phyloP scores from a whole-genome alignment of 208 protist genomes.

The Naegleria lovaniensis region DNA sequence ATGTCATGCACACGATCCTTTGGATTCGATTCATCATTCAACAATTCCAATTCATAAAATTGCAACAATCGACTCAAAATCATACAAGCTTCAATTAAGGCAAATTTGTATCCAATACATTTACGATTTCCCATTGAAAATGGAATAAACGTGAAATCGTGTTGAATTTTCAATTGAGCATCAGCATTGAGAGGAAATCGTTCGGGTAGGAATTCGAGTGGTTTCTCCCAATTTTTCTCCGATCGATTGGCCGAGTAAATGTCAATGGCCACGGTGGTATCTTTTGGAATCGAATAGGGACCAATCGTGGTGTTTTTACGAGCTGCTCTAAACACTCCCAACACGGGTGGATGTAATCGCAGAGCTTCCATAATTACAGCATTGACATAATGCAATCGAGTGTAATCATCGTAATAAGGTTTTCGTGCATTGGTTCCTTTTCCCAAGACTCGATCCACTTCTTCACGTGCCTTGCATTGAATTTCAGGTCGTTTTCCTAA shows the following conservation, averaged over 20 bases:
- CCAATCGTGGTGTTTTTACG: background rate
- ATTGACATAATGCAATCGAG: background rate
- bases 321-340: background rate
- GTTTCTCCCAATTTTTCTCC: background rate
- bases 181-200: background rate
- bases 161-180: background rate
- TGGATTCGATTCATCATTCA: background rate
- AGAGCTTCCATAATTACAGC: background rate
- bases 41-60: background rate
- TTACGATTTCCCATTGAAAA: background rate
- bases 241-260: background rate
- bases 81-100: background rate
- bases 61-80: background rate
- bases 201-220: background rate
- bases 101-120: constrained; percentile 8
- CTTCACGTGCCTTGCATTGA: background rate
- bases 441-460: background rate
- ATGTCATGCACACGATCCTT: too few species aligned
- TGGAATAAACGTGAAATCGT: background rate
- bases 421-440: background rate
- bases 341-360: background rate
- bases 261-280: background rate
- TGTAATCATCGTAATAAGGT: background rate
- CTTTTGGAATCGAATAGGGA: background rate
- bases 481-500: background rate